phyloP scores from a whole-genome alignment of 495 filamentous ascomycete species.

The Penicillium dipodomyicola region DNA sequence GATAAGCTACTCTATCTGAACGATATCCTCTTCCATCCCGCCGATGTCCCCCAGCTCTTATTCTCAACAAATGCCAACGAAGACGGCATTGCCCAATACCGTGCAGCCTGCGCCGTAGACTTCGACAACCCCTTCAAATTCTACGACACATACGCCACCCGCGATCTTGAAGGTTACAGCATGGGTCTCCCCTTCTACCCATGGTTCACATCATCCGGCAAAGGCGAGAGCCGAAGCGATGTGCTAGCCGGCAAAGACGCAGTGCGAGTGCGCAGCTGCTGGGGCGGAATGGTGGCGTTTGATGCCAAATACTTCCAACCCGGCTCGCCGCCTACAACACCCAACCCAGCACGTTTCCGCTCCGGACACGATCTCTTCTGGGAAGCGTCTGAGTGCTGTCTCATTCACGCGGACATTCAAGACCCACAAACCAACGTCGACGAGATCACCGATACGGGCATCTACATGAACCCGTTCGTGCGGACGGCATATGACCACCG shows the following conservation, averaged over 20 bases:
- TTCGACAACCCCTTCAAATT: constrained; percentile 75
- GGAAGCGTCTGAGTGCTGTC: constrained; percentile 78
- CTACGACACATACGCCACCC: constrained; percentile 79
- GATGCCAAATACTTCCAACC: constrained; percentile 62
- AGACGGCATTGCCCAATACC: constrained; percentile 58
- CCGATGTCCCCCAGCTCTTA: constrained; percentile 68
- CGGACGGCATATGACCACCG: constrained; percentile 59
- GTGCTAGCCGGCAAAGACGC: constrained; percentile 62
- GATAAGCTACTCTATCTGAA: constrained; percentile 76
- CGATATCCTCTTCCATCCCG: constrained; percentile 68
- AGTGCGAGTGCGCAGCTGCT: constrained; percentile 73
- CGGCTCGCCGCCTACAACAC: constrained; percentile 3
- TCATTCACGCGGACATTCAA: constrained; percentile 71
- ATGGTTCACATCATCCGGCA: constrained; percentile 63
- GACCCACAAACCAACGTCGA: constrained; percentile 37
- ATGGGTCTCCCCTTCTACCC: constrained; percentile 72
- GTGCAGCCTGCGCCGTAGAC: constrained; percentile 79
- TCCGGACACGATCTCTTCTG: constrained; percentile 63
- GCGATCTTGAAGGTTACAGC: constrained; percentile 69
- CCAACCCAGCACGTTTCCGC: constrained; percentile 61
- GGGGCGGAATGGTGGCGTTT: constrained; percentile 80
- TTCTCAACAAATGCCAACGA: constrained; percentile 68
- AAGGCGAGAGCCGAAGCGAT: constrained; percentile 55
- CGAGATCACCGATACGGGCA: constrained; percentile 49
- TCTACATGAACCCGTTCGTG: constrained; percentile 73